phyloP scores from a whole-genome alignment of 129 eudicot species.

The Lonicera japonica region DNA sequence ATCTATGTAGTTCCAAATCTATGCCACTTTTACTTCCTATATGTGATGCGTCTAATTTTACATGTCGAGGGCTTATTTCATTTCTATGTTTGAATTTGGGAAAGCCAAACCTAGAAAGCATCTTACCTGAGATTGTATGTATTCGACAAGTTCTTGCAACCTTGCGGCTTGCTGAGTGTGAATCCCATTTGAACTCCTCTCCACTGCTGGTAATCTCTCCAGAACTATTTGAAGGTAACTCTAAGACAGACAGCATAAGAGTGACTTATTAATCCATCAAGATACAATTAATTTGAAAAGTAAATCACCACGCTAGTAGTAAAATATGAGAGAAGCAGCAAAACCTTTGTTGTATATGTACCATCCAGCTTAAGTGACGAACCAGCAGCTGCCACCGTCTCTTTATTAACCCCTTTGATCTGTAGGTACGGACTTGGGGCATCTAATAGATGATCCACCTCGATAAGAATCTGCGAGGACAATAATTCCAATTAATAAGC shows the following conservation, averaged over 20 bases:
- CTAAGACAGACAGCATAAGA: slow-evolving; percentile 28
- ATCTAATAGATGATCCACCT: slow-evolving; percentile 91
- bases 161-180: slow-evolving; percentile 83
- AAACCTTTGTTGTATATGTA: slow-evolving; percentile 93
- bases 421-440: slow-evolving; percentile 80
- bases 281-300: not conserved
- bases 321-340: not conserved
- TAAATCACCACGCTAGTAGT: not conserved
- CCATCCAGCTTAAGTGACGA: slow-evolving; percentile 79
- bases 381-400: slow-evolving; percentile 77
- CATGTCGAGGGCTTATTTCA: too few species aligned
- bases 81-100: too few species aligned
- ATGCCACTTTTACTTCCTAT: too few species aligned
- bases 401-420: slow-evolving; percentile 85
- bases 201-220: slow-evolving; percentile 74
- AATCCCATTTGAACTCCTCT: slow-evolving; percentile 70
- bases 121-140: slow-evolving; percentile 80
- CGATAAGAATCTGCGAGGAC: slow-evolving; percentile 70
- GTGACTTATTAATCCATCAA: slow-evolving; percentile 3
- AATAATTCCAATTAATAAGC: slow-evolving; percentile 3
- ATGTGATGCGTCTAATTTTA: too few species aligned
- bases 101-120: too few species aligned
- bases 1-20: too few species aligned
- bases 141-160: slow-evolving; percentile 89
- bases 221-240: slow-evolving; percentile 85